Evolutionary conservation across 1,284 basidiomycete species (phyloP), one percentile per base, ranked within the genome.

Genomic region (Puccinia novopanici): DNA sequence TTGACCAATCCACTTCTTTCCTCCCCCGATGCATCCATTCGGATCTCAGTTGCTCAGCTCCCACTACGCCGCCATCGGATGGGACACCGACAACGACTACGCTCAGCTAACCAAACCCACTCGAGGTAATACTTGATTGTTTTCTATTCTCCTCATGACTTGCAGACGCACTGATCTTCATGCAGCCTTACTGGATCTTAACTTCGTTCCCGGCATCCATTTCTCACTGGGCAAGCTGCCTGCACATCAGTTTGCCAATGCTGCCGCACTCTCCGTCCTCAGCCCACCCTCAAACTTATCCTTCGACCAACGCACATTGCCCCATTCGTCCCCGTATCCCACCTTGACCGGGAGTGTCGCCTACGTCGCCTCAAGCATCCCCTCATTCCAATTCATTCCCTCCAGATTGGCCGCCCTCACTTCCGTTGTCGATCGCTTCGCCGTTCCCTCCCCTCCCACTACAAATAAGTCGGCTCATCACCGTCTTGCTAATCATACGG

Each of bases 61-160:
- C 22, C 55, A 71, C 45, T 72, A 79, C 59, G 55, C 52, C 17
- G 65, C 77, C 24, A 71, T 59, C 15, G 77, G 77, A 57, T 79
- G 77, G 77, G 77, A 79, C 42, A 37, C 54, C 9, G 67, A 79
- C 22, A 72, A 79, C 57, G 67, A 79, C 22, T 79, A 79, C 59
- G 37, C 77, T 37, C 77, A 79, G 27, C 67, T 79, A 17, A 79
- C 77, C 42, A 67, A 79, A 57, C 75, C 75, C 10, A 78, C 75
- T 17, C 61, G 75, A 24, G 75, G 75, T 78, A 27, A 55, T 34
- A 24, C 30, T 24, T 22, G 42, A 1, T 63, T 40, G 4, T 22
- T 50, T 15, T 5, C n/a, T 12, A 24, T 9, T 9, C 34, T 10
- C 37, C 63, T 65, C 19, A 55, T 22, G 27, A 30, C 40, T 42